Evolutionary conservation across 305 asterid species (phyloP).

Genomic region (Nicotiana rustica): DNA sequence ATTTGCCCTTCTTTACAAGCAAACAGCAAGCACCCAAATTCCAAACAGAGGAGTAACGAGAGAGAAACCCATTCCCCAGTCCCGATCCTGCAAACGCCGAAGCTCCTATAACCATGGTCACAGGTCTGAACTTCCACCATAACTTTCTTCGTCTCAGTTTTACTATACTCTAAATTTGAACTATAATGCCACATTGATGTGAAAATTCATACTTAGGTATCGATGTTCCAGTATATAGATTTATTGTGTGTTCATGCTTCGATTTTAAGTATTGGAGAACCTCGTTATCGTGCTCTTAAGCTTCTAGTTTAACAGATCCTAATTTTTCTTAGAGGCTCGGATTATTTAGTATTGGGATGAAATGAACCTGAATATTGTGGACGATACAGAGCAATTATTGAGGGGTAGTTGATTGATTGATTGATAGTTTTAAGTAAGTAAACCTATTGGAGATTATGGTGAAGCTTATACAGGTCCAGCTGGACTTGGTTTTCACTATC

Average conservation of each 20-base stretch:
- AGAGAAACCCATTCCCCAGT: constrained; percentile 18
- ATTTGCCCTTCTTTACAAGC: constrained; percentile 47
- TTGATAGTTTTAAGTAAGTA: constrained; percentile 2
- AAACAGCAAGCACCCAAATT: constrained; percentile 33
- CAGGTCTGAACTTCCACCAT: constrained; percentile 39
- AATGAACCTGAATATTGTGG: constrained; percentile 20
- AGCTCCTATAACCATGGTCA: constrained; percentile 44
- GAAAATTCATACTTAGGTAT: background rate
- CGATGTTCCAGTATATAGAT: background rate
- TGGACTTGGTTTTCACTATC: constrained; percentile 1
- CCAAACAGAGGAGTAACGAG: constrained; percentile 11
- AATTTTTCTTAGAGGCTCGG: background rate
- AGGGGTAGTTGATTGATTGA: constrained; percentile 22
- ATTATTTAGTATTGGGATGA: background rate
- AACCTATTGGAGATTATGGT: constrained; percentile 6
- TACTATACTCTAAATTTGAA: background rate
- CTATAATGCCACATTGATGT: constrained; percentile 27
- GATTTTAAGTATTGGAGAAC: background rate
- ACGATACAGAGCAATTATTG: background rate
- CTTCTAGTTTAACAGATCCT: background rate
- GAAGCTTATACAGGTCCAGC: constrained; percentile 25
- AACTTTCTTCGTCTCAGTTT: background rate
- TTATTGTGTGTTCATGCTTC: background rate
- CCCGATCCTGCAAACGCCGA: constrained; percentile 44
- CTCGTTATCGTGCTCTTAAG: background rate